phyloP scores from a whole-genome alignment of 345 rosid species.

The Salix purpurea region DNA sequence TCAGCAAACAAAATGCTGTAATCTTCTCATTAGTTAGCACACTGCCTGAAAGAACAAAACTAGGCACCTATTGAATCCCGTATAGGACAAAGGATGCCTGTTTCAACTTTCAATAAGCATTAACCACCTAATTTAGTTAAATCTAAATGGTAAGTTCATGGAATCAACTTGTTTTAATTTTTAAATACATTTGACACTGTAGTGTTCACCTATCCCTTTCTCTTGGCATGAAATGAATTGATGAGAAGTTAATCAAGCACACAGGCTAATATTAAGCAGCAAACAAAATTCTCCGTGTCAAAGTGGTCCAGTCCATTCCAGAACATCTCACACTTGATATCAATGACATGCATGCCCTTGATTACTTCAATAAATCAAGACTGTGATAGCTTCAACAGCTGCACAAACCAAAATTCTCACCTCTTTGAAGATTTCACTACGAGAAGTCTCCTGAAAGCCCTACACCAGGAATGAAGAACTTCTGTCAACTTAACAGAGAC shows the following conservation, averaged over 20 bases:
- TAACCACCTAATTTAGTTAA: not conserved
- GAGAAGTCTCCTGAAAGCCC: conserved; percentile 69
- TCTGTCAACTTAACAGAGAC: conserved; percentile 6
- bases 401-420: conserved; percentile 33
- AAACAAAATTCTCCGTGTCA: not conserved
- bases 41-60: not conserved
- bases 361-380: not conserved
- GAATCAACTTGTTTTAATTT: not conserved
- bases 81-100: not conserved
- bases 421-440: conserved; percentile 75
- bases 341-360: not conserved
- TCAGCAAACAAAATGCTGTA: not conserved
- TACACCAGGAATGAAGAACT: conserved; percentile 23
- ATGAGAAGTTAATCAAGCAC: not conserved
- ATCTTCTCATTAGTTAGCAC: not conserved
- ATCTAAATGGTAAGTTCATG: not conserved
- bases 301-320: not conserved
- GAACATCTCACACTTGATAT: not conserved
- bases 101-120: not conserved
- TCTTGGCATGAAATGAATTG: not conserved
- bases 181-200: not conserved
- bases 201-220: not conserved
- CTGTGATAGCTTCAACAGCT: not conserved
- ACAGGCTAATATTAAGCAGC: not conserved
- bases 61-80: not conserved